phyloP scores from a whole-genome alignment of 441 rosid species.

The Erysimum cheiri region DNA sequence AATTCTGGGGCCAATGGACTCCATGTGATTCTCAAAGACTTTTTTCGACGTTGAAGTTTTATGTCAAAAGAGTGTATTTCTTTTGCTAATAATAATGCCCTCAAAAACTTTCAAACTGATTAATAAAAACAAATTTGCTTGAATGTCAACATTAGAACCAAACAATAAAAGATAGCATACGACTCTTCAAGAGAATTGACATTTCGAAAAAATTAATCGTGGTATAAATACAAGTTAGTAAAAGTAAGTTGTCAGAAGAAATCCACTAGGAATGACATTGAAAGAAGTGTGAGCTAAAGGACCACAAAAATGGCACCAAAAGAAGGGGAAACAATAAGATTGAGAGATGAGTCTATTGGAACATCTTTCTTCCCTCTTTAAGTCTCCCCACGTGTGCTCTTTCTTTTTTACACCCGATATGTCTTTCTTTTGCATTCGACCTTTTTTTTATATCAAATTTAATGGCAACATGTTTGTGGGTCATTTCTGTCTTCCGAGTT shows the following conservation, averaged over 20 bases:
- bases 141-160: conserved; percentile 2
- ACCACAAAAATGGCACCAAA: conserved; percentile 39
- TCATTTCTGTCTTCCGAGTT: conserved; percentile 27
- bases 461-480: conserved; percentile 37
- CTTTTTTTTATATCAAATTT: neutral
- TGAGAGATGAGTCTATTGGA: conserved; percentile 28
- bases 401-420: conserved; percentile 36
- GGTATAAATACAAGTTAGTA: conserved; percentile 5
- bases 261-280: conserved; percentile 26
- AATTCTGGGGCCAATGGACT: conserved; percentile 40
- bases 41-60: conserved; percentile 31
- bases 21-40: conserved; percentile 39
- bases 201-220: neutral
- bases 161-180: neutral
- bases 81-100: conserved; percentile 24
- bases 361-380: conserved; percentile 41
- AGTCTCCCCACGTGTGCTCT: conserved; percentile 41
- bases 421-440: conserved; percentile 32
- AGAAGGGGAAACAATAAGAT: conserved; percentile 38
- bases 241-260: conserved; percentile 26
- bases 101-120: neutral
- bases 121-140: neutral
- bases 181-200: conserved; percentile 24
- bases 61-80: conserved; percentile 2
- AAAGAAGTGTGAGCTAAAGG: conserved; percentile 31